These are phyloP conservation scores for Penicillium sp. DNA, from an alignment of 2,329 filamentous ascomycete genomes.

Conservation along the genomic window DNA sequence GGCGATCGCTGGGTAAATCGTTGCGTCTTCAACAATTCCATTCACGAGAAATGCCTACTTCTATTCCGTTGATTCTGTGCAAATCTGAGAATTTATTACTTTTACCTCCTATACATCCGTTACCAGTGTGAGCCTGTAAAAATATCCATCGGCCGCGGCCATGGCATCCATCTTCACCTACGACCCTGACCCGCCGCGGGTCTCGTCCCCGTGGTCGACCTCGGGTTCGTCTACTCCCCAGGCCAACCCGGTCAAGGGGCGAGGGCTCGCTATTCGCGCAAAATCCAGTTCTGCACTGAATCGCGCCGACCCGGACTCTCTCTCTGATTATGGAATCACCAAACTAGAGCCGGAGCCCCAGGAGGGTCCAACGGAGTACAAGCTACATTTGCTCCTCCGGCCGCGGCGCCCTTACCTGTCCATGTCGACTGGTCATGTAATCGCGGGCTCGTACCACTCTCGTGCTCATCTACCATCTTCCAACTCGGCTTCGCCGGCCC, in stretches of 20 bases:
- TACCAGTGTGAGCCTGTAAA: slow-evolving; percentile 11
- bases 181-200: slow-evolving; percentile 78
- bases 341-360: slow-evolving; percentile 87
- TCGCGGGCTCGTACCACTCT: slow-evolving; percentile 51
- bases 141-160: slow-evolving; percentile 2
- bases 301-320: slow-evolving; percentile 37
- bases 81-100: not conserved
- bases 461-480: slow-evolving; percentile 20
- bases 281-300: slow-evolving; percentile 37
- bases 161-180: slow-evolving; percentile 98
- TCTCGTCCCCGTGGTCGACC: slow-evolving; percentile 83
- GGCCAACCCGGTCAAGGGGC: slow-evolving; percentile 24
- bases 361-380: slow-evolving; percentile 93
- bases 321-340: slow-evolving; percentile 60
- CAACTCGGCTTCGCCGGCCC: slow-evolving; percentile 23
- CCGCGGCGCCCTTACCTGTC: slow-evolving; percentile 68
- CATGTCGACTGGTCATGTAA: slow-evolving; percentile 60
- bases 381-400: slow-evolving; percentile 80
- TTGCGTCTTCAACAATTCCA: slow-evolving; percentile 1
- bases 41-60: slow-evolving; percentile 16
- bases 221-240: slow-evolving; percentile 47
- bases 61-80: slow-evolving; percentile 2
- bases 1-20: slow-evolving; percentile 1
- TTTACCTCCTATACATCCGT: slow-evolving; percentile 11
- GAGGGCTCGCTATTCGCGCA: slow-evolving; percentile 24